Evolutionary conservation across 441 rosid species (phyloP), one percentile per base, ranked within the genome.

Genomic region (Croton laevigatus): DNA sequence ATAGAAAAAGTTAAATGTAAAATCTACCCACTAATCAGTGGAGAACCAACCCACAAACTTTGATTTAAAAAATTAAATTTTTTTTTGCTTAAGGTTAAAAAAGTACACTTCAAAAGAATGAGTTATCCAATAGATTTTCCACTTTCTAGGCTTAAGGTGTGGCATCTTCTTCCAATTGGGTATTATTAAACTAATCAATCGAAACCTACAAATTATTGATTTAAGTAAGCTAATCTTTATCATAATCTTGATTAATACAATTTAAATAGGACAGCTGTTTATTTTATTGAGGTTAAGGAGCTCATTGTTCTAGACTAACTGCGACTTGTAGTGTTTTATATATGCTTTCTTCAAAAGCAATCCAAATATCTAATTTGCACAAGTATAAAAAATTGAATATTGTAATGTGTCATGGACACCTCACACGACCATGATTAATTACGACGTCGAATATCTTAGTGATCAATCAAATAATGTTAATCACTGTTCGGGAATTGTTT

Each of bases 1-100:
- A 45, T 13, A 37, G n/a, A 22, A 60, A 70, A 57, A 49, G 66
- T 64, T 27, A 27, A 27, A 27, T 1, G 32, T 27, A 27, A 66
- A 71, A 76, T 72, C 82, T 82, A 71, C 78, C 69, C 68, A 71
- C 82, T 66, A 79, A 81, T 72, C 68, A 78, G 76, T 84, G 83
- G 80, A 81, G 57, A 78, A 53, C 79, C 79, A 78, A 66, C 82
- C 63, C 66, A 65, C 53, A 62, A 53, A 20, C 68, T 46, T 71
- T 71, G 49, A 34, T 20, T 60, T 48, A 8, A 69, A 66, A 14
- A 38, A 62, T 27, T 27, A 27, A 27, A 27, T 27, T 27, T 27
- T 27, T 27, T 27, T n/a, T 27, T 57, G 67, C 37, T 65, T 59
- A 17, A 65, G 27, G 46, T 36, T 73, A 71, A 76, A 54, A 74